Conservation (phyloP, 768 basidiomycete species). For the Calocybe cyanea region DNA sequence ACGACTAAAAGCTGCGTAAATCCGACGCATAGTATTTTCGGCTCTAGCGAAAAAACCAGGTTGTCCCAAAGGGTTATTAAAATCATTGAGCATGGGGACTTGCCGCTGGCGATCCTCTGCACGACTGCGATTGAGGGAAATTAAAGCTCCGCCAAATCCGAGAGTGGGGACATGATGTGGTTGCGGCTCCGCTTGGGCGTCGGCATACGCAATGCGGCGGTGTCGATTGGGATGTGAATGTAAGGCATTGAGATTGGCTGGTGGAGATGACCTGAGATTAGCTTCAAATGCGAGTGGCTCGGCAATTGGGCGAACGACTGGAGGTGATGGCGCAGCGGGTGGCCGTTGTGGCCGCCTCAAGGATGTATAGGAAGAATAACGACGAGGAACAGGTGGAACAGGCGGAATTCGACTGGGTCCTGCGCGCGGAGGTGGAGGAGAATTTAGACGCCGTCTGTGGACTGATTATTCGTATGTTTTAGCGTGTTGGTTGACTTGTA, state of each 20-base stretch:
- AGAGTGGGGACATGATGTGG: conserved; percentile 58
- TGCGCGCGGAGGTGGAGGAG: conserved; percentile 45
- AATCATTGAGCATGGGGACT: not conserved
- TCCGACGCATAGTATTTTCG: conserved; percentile 10
- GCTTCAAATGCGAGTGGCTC: conserved; percentile 52
- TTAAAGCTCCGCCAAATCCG: conserved; percentile 63
- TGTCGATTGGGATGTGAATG: conserved; percentile 20
- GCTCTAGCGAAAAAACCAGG: conserved; percentile 17
- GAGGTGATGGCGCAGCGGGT: conserved; percentile 28
- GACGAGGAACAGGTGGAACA: conserved; percentile 47
- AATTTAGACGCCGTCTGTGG: conserved; percentile 24
- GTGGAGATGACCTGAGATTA: conserved; percentile 12
- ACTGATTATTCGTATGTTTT: conserved; percentile 4
- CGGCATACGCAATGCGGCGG: conserved; percentile 21
- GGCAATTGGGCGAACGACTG: conserved; percentile 46
- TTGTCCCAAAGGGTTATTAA: not conserved
- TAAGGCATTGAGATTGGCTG: conserved; percentile 14
- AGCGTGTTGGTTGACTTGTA: conserved; percentile 6
- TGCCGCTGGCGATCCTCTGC: conserved; percentile 8
- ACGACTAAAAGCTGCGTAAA: conserved; percentile 12
- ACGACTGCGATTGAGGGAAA: conserved; percentile 35
- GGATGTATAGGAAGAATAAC: conserved; percentile 31
- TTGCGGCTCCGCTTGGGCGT: conserved; percentile 33
- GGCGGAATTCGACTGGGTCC: conserved; percentile 43
- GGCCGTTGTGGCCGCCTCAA: conserved; percentile 32